Evolutionary conservation across 495 filamentous ascomycete genomes (phyloP), one percentile per base, ranked within the genome.

Genomic region (Penicillium coprophilum): DNA sequence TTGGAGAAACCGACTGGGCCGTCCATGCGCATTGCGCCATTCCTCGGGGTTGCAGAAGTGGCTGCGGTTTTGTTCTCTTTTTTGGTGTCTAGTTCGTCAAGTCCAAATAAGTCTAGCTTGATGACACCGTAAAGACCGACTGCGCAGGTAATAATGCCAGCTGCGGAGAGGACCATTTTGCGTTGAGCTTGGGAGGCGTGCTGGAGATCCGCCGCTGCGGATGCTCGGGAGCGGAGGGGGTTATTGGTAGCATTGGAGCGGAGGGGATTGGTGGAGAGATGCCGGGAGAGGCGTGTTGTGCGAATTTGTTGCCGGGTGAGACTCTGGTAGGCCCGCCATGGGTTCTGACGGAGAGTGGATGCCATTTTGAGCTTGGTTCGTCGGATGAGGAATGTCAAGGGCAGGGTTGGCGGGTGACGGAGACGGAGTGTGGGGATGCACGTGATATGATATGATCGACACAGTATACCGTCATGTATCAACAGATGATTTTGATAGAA

Each of bases 111-210:
- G 50, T 78, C 74, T 20, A 68, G 59, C 54, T 72, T 71, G 58
- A 77, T 72, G 8, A 71, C 63, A 1, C 65, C 70, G 47, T 73
- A 78, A 66, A 78, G 71, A 6, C 67, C 68, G 1, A 59, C 63
- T 15, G 69, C 73, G 48, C 69, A 75, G 10, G 58, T 61, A 0
- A 63, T 60, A 1, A 78, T 75, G 3, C 75, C 75, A 1, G 60
- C 69, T 2, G 62, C 70, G 4, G 75, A 77, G n/a, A 71, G 39
- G 0, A 59, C 28, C 50, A 78, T 69, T 13, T 69, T 72, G 9
- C 71, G 71, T 17, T 62, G 64, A 46, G 59, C 69, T 32, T 65
- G 56, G 7, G 69, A 62, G 51, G 67, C 46, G 15, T 71, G 59
- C 23, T 71, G 53, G 2, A 62, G 49, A n/a, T 40, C 53, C 38